These are phyloP conservation scores for Tetrastigma voinierianum DNA, from an alignment of 164 flowering plant genomes.

Conservation along the genomic window DNA sequence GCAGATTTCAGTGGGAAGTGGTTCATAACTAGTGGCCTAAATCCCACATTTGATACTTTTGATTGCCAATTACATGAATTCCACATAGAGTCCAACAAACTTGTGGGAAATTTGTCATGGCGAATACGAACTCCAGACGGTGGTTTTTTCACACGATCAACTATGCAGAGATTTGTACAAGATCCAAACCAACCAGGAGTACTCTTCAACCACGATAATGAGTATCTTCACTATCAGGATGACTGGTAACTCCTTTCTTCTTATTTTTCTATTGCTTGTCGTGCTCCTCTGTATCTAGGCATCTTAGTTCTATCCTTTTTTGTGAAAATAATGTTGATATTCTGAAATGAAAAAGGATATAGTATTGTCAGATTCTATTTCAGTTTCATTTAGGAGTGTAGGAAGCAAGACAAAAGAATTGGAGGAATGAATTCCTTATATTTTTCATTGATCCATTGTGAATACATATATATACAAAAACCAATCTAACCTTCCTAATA, in stretches of 20 bases:
- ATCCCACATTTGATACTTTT: slow-evolving; percentile 86
- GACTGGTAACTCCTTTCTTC: slow-evolving; percentile 63
- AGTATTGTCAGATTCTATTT: too few relatives aligned
- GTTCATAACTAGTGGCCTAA: slow-evolving; percentile 87
- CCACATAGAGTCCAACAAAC: slow-evolving; percentile 64
- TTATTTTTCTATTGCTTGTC: background rate
- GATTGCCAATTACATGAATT: slow-evolving; percentile 96
- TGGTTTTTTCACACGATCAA: slow-evolving; percentile 78
- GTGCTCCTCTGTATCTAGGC: background rate
- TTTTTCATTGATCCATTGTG: too few relatives aligned
- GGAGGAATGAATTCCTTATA: too few relatives aligned
- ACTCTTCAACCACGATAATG: slow-evolving; percentile 91
- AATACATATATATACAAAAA: too few relatives aligned
- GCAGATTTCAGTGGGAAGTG: slow-evolving; percentile 87
- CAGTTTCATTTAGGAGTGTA: too few relatives aligned
- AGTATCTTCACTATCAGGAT: slow-evolving; percentile 94
- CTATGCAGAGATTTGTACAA: slow-evolving; percentile 78
- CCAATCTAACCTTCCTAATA: too few relatives aligned
- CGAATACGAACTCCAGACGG: slow-evolving; percentile 80
- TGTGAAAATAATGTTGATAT: too few relatives aligned
- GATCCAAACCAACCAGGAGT: slow-evolving; percentile 80
- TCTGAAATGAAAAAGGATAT: too few relatives aligned
- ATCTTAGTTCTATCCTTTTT: background rate
- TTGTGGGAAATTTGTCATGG: slow-evolving; percentile 86
- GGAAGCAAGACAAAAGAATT: too few relatives aligned